Percentiles rank a stretch among this genome's conserved stretches.
phyloP scores from a whole-genome alignment of 1,284 basidiomycete genomes.

The Heterobasidion parviporum region DNA sequence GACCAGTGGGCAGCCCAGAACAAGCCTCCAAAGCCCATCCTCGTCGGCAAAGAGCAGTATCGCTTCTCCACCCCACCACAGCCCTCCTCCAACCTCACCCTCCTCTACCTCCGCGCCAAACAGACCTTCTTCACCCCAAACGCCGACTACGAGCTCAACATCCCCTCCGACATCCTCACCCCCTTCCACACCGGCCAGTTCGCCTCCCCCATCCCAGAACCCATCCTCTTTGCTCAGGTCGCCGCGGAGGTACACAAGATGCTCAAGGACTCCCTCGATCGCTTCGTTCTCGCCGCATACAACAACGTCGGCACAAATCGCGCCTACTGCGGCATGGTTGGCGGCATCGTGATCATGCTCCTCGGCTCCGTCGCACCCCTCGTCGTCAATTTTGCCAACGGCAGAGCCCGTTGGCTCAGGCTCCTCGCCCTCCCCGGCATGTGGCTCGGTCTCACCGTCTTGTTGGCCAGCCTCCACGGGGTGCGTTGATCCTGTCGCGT shows the following conservation, averaged over 20 bases:
- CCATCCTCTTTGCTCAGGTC: conserved; percentile 51
- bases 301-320: conserved; percentile 70
- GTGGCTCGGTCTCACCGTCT: conserved; percentile 58
- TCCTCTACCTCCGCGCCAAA: conserved; percentile 69
- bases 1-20: conserved; percentile 39
- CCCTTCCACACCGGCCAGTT: conserved; percentile 43
- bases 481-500: conserved; percentile 18
- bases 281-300: conserved; percentile 62
- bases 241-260: conserved; percentile 46
- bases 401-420: conserved; percentile 44
- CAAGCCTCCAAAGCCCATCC: conserved; percentile 6
- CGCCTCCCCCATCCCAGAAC: conserved; percentile 49
- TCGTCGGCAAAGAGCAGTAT: conserved; percentile 6
- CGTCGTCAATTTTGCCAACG: conserved; percentile 35
- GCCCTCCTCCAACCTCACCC: conserved; percentile 47
- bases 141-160: conserved; percentile 60
- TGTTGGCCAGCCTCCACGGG: conserved; percentile 59
- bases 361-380: conserved; percentile 38
- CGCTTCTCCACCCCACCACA: conserved; percentile 18
- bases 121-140: conserved; percentile 68
- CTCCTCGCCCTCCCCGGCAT: conserved; percentile 57
- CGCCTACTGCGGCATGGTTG: conserved; percentile 60
- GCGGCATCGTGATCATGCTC: conserved; percentile 35
- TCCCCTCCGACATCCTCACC: conserved; percentile 55
- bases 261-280: conserved; percentile 55